A percentile compares a stretch with the other conserved stretches of the same genome.
phyloP scores from a whole-genome alignment of 1,284 basidiomycete genomes.

The Microstroma glucosiphilum region DNA sequence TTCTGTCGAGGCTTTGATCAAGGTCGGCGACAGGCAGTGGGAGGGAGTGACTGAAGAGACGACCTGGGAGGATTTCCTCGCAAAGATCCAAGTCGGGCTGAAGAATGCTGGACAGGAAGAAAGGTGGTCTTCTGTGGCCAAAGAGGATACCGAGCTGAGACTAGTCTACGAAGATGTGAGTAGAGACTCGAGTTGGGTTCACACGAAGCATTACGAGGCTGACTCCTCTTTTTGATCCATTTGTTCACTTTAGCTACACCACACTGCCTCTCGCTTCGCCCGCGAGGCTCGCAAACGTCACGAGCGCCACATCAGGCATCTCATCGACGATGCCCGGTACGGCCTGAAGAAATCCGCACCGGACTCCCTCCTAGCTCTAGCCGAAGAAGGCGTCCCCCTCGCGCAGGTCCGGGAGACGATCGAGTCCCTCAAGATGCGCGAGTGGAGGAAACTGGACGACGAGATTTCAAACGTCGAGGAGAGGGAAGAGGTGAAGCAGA shows the following conservation, averaged over 20 bases:
- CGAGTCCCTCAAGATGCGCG: slow-evolving; percentile 17
- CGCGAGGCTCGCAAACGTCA: slow-evolving; percentile 67
- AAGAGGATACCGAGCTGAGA: background rate
- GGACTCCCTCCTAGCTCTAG: background rate
- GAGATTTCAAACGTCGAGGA: background rate
- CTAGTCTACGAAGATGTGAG: slow-evolving; percentile 3
- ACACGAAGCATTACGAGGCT: slow-evolving; percentile 53
- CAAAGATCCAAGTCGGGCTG: slow-evolving; percentile 19
- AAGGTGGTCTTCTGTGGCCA: too few species aligned
- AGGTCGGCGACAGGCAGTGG: slow-evolving; percentile 53
- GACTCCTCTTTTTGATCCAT: too few species aligned
- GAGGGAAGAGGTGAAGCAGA: slow-evolving; percentile 19
- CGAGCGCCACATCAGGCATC: slow-evolving; percentile 75
- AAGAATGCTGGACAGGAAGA: background rate
- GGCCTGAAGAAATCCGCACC: slow-evolving; percentile 69
- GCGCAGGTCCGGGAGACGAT: slow-evolving; percentile 7
- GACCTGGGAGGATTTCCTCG: slow-evolving; percentile 57
- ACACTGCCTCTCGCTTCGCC: slow-evolving; percentile 62
- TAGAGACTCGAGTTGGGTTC: background rate
- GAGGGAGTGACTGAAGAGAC: slow-evolving; percentile 53
- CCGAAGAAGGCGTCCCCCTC: slow-evolving; percentile 8
- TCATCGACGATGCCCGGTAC: slow-evolving; percentile 91
- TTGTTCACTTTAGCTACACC: slow-evolving; percentile 54
- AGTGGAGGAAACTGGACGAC: slow-evolving; percentile 10
- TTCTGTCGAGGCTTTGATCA: slow-evolving; percentile 61